Evolutionary conservation across 2,329 filamentous ascomycete genomes (phyloP).

Genomic region (Curvularia sp.): DNA sequence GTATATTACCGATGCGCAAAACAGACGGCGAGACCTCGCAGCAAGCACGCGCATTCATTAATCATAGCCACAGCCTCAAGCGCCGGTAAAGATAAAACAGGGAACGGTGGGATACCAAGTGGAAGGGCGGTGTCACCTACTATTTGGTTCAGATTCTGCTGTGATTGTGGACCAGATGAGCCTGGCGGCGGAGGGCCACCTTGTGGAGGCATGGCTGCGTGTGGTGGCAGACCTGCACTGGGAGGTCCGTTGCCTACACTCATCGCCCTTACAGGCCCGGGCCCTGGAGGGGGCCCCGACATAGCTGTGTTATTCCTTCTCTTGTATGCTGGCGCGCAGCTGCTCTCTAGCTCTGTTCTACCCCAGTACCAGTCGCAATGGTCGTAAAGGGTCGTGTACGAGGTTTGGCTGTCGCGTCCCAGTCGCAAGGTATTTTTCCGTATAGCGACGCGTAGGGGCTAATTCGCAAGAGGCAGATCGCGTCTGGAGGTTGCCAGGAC

Average conservation of each 20-base stretch:
- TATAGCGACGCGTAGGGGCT: conserved; percentile 8
- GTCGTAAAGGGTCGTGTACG: conserved; percentile 18
- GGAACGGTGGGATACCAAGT: background rate
- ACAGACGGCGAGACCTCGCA: conserved; percentile 1
- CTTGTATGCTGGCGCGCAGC: conserved; percentile 21
- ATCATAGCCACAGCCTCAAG: background rate
- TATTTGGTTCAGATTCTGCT: conserved; percentile 94
- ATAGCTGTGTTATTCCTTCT: conserved; percentile 37
- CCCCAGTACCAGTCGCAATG: conserved; percentile 27
- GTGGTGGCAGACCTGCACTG: conserved; percentile 49
- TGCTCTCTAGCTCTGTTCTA: conserved; percentile 34
- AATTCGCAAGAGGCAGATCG: conserved; percentile 6
- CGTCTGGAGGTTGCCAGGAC: conserved; percentile 9
- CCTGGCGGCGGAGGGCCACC: conserved; percentile 56
- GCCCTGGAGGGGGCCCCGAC: conserved; percentile 49
- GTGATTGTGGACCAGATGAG: conserved; percentile 67
- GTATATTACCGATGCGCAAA: background rate
- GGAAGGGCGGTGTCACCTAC: conserved; percentile 64
- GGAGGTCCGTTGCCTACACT: conserved; percentile 55
- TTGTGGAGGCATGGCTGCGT: conserved; percentile 58
- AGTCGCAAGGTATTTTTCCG: conserved; percentile 2
- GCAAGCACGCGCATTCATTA: conserved; percentile 1
- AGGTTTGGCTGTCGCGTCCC: background rate
- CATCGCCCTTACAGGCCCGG: conserved; percentile 47
- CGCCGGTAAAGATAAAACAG: background rate